phyloP scores from a whole-genome alignment of 2,329 filamentous ascomycete species.

The Chrysosporium queenslandicum region DNA sequence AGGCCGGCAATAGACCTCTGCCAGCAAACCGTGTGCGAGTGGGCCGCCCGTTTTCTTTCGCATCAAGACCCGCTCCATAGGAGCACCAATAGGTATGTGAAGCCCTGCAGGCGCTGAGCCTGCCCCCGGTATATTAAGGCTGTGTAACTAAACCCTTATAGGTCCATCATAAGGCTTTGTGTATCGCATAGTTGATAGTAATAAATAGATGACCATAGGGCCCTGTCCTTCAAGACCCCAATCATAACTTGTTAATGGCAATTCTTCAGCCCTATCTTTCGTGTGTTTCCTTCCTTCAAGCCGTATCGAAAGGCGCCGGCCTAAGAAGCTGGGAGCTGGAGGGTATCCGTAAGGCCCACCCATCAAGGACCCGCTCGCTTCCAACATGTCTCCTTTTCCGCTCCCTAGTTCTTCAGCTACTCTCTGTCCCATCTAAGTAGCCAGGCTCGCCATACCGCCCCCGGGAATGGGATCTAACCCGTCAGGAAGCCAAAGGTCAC shows the following conservation, averaged over 20 bases:
- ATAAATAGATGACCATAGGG: background rate
- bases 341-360: too few species aligned
- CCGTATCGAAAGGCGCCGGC: background rate
- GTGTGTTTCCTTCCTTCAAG: background rate
- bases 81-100: background rate
- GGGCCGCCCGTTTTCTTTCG: too few species aligned
- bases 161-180: background rate
- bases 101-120: background rate
- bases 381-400: too few species aligned
- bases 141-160: background rate
- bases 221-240: background rate
- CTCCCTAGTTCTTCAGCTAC: too few species aligned
- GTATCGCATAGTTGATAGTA: background rate
- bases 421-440: too few species aligned
- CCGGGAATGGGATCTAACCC: too few species aligned
- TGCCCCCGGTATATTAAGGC: background rate
- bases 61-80: too few species aligned
- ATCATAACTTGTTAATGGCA: background rate
- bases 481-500: too few species aligned
- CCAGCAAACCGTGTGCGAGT: too few species aligned
- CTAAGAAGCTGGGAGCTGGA: background rate
- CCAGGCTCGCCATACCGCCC: too few species aligned
- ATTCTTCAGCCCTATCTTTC: slow-evolving; percentile 2
- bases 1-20: too few species aligned
- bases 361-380: too few species aligned